Evolutionary conservation across 2,329 filamentous ascomycete species (phyloP), one percentile per base, ranked within the genome.

Genomic region (Exserohilum rostratum): DNA sequence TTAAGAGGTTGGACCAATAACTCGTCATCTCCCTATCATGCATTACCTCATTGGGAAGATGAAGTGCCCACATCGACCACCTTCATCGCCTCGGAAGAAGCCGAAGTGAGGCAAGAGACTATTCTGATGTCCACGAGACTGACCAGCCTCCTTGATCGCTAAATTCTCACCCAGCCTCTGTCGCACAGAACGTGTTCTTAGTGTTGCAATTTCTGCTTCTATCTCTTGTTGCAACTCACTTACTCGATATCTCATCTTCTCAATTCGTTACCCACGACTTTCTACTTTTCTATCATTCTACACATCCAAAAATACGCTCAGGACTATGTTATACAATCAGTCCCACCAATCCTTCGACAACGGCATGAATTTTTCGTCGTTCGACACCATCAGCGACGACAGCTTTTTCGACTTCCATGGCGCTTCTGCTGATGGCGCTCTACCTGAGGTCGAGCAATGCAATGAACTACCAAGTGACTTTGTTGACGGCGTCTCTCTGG

Each of bases 1-100:
- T 9, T 25, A 18, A 25, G 48, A 18, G 53, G 37, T 27, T 47
- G 43, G 43, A 6, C 53, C 53, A 55, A 52, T 55, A 0, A 30
- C 13, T 4, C 15, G 20, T 20, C 20, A 22, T 18, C 13, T 13
- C 22, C 29, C 11, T 34, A 45, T 40, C 29, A 30, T 33, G 34
- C n/a, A 35, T n/a, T 31, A 22, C 54, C 37, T 5, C n/a, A 34
- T 43, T 17, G 6, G 35, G 40, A 35, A 53, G 11, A 25, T 3
- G 12, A 17, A 22, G 34, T 46, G 11, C 15, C 27, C 35, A 43
- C 15, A 17, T 30, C 18, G 9, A 44, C 40, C 18, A 38, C 12
- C 4, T 31, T 31, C 42, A 27, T 27, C 25, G 17, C 35, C 25
- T 22, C 42, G 31, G 37, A 35, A 44, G 33, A 25, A 35, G 31